Conservation (phyloP, 495 filamentous ascomycete genomes). For the Penicillium atrosanguineum region DNA sequence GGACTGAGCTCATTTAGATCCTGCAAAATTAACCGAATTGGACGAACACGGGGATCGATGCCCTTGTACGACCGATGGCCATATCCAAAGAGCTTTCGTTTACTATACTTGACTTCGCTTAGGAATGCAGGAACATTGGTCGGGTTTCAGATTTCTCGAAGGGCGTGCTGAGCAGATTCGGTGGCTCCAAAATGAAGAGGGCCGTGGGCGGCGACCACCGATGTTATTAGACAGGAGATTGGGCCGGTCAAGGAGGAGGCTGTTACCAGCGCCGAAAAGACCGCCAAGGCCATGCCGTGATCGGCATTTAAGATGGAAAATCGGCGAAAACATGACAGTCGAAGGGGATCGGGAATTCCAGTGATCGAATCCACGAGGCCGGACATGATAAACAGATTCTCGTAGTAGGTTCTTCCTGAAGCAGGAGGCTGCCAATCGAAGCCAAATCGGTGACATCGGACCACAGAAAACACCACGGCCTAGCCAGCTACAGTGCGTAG, state of each 20-base stretch:
- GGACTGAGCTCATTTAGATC: constrained; percentile 39
- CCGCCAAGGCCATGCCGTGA: constrained; percentile 34
- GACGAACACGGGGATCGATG: constrained; percentile 48
- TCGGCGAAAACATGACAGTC: constrained; percentile 31
- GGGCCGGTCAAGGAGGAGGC: constrained; percentile 37
- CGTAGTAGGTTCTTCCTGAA: constrained; percentile 22
- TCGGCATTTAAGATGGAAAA: constrained; percentile 36
- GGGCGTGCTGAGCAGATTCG: constrained; percentile 51
- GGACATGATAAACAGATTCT: constrained; percentile 38
- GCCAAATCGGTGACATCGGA: constrained; percentile 27
- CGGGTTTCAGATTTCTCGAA: constrained; percentile 42
- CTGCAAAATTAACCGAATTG: constrained; percentile 47
- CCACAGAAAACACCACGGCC: constrained; percentile 31
- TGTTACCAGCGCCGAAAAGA: constrained; percentile 33
- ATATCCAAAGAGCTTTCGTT: constrained; percentile 56
- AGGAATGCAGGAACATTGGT: constrained; percentile 49
- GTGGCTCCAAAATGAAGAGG: constrained; percentile 59
- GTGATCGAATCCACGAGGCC: constrained; percentile 20
- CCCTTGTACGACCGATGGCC: constrained; percentile 58
- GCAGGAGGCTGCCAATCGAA: constrained; percentile 21
- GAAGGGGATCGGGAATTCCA: constrained; percentile 15
- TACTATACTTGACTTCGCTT: constrained; percentile 48
- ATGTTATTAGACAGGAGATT: constrained; percentile 43
- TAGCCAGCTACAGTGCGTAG: constrained; percentile 29
- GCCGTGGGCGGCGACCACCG: constrained; percentile 50